Conservation (phyloP, 306 rosid species). For the Acacia melanoxylon region DNA sequence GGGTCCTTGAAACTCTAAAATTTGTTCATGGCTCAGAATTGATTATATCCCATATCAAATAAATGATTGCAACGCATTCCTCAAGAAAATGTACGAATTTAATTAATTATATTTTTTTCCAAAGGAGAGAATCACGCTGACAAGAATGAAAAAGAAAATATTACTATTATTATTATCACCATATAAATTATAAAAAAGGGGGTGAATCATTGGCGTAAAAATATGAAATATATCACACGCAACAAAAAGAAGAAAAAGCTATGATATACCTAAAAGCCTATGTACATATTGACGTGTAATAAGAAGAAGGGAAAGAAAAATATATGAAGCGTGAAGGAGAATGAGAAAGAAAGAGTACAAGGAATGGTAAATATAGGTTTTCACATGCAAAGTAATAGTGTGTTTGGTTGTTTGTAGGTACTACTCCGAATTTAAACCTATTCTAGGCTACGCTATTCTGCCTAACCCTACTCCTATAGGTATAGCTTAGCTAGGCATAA, state of each 20-base stretch:
- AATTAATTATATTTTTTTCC: background rate
- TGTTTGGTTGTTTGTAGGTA: background rate
- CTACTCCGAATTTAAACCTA: background rate
- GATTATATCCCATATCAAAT: background rate
- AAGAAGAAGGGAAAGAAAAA: background rate
- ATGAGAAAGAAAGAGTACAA: background rate
- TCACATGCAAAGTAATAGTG: background rate
- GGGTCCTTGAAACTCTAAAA: background rate
- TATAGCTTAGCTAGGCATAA: background rate
- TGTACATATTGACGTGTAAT: background rate
- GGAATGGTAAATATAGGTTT: slow-evolving; percentile 7
- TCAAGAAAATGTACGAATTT: background rate
- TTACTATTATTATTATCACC: background rate
- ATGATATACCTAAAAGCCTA: background rate
- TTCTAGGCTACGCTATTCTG: background rate
- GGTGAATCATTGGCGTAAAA: background rate
- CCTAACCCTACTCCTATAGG: background rate
- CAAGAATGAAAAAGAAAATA: background rate
- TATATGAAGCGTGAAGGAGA: background rate
- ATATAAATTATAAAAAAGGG: background rate
- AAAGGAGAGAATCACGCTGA: background rate
- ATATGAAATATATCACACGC: background rate
- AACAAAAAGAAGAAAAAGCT: background rate
- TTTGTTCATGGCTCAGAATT: background rate
- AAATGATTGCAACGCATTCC: background rate